These are phyloP conservation scores for Jacaranda mimosifolia DNA, from an alignment of 257 asterid species.

Conservation along the genomic window DNA sequence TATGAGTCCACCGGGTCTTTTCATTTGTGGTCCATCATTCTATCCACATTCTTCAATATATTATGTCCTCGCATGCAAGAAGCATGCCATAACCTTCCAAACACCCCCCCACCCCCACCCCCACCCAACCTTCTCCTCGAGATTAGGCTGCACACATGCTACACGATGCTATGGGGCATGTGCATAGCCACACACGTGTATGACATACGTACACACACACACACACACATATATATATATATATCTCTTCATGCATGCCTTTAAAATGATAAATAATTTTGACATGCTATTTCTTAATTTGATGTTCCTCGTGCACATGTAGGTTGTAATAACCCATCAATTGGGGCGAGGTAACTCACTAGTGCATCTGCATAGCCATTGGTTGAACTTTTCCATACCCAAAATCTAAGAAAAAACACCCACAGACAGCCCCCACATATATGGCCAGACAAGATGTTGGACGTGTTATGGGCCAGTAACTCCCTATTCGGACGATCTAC, in stretches of 20 bases:
- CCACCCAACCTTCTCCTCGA: background rate
- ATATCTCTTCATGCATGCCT: too few species aligned
- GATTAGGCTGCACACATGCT: background rate
- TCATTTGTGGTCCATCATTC: slow-evolving; percentile 20
- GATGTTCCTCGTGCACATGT: too few species aligned
- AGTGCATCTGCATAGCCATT: background rate
- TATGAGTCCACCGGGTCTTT: background rate
- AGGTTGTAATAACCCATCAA: background rate
- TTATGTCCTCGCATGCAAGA: background rate
- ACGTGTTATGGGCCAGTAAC: slow-evolving; percentile 8
- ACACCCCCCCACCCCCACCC: background rate
- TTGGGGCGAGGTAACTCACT: background rate
- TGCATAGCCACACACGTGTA: background rate
- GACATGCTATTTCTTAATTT: background rate
- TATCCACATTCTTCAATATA: background rate
- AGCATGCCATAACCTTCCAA: background rate
- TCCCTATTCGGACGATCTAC: background rate
- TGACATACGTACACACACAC: background rate
- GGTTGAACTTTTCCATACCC: background rate
- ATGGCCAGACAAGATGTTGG: slow-evolving; percentile 22
- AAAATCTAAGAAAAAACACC: background rate
- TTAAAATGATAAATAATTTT: background rate
- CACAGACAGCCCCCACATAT: background rate
- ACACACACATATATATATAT: too few species aligned
- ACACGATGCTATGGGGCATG: background rate